Evolutionary conservation across 345 rosid species (phyloP), one percentile per base, ranked within the genome.

Genomic region (Acer yangbiense): DNA sequence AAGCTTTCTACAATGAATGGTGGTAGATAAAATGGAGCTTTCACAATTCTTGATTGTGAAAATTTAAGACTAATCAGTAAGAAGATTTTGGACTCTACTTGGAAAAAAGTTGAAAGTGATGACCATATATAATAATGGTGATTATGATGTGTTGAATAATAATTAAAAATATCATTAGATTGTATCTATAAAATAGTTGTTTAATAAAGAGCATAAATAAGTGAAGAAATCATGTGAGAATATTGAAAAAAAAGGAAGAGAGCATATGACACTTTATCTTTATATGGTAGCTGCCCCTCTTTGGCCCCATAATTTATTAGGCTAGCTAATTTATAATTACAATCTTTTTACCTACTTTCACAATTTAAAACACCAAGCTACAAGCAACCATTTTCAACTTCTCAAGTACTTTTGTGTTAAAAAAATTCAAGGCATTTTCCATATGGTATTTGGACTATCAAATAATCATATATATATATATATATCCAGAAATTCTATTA

Each of bases 271-370:
- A 12, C 55, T 44, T 50, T 2, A 14, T 20, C 71, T 20, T 68
- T 44, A 21, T 10, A 1, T 32, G 75, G 0, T 11, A 14, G 68
- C 7, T 65, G 20, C 44, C 32, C 18, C 18, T 35, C 68, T 29
- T 32, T 29, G 39, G 29, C 52, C 48, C 74, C 52, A 2, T 9
- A 55, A 72, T 72, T 72, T 35, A 72, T 55, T 72, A 20, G 52
- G 50, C 13, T 46, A 46, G 75, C 50, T 8, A n/a, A 7, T 6
- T n/a, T 18, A n/a, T 6, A 41, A 41, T 12, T 10, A 18, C 18
- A 14, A 66, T 41, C 52, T 39, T 54, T 71, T 52, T 50, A 27
- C 21, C 17, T 17, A 46, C 27, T 21, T 52, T 29, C 63, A 71
- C 44, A 4, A 8, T 27, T 60, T 29, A 54, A 71, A 54, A 16